These are phyloP conservation scores for Termitomyces heimii DNA, from an alignment of 768 basidiomycete species.

Conservation along the genomic window DNA sequence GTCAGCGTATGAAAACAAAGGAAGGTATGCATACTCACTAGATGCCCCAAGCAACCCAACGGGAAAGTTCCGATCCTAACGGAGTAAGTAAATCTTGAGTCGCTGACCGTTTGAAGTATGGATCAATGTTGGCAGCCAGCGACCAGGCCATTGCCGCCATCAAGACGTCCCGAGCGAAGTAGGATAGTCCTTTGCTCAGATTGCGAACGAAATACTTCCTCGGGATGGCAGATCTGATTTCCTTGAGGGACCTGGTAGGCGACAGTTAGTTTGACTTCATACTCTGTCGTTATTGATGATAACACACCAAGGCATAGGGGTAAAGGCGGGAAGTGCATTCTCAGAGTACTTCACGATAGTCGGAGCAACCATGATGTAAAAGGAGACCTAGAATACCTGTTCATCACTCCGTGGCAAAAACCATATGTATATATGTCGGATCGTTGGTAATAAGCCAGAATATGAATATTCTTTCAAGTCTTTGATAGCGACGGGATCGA, in stretches of 20 bases:
- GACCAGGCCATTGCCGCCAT: constrained; percentile 38
- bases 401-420: neutral
- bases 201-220: constrained; percentile 37
- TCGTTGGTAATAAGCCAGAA: neutral
- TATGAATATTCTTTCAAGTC: neutral
- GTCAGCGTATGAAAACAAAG: neutral
- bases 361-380: constrained; percentile 6
- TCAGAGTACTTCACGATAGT: constrained; percentile 26
- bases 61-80: constrained; percentile 27
- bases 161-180: constrained; percentile 39
- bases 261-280: neutral
- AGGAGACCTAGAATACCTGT: neutral
- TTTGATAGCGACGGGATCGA: neutral
- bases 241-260: constrained; percentile 36
- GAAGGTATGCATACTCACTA: constrained; percentile 31
- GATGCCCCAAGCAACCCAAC: constrained; percentile 39
- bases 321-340: constrained; percentile 34
- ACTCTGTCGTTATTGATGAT: neutral
- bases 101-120: constrained; percentile 25
- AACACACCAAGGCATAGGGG: constrained; percentile 42
- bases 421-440: constrained; percentile 1
- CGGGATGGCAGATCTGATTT: constrained; percentile 47
- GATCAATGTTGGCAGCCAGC: constrained; percentile 38
- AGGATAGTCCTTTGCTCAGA: constrained; percentile 32
- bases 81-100: constrained; percentile 22